Evolutionary conservation across 495 filamentous ascomycete genomes (phyloP), one percentile per base, ranked within the genome.

Genomic region (Neurospora intermedia): DNA sequence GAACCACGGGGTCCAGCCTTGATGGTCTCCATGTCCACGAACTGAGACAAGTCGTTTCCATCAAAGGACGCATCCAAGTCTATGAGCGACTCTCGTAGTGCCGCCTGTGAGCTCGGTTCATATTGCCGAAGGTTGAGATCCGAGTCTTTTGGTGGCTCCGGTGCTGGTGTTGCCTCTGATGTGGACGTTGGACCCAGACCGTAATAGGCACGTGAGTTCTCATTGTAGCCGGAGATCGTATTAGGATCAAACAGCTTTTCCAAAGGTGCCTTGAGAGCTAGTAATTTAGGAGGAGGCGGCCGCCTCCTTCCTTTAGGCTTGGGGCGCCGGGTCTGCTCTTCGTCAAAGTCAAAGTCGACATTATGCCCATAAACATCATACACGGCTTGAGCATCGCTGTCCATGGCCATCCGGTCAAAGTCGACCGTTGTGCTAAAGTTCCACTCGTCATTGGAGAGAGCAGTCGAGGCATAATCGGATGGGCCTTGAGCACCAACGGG

Each of bases 341-440:
- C 85, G 48, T 77, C 80, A 43, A 84, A 82, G 41, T 82, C 80
- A 70, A 86, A 84, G 70, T 84, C 83, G 35, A 87, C 82, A 54
- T 83, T 80, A 1, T 80, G 80, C 18, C 86, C 85, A 77, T 87
- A 86, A 20, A 84, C 86, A 73, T 88, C 84, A 73, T 80, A 80
- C 23, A 88, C 80, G 41, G 86, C 82, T 73, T 86, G 82, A 13
- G 83, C 78, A 75, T 83, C 81, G 62, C 83, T 82, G 72, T 84
- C 78, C 48, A 82, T 77, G 43, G 88, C 84, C 70, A 86, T 81
- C 72, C 89, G 86, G 77, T 96, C 91, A 78, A 97, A 97, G 11
- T 89, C 91, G 72, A 92, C 90, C 0, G 93, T 96, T 1, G 92
- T 94, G 78, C 92, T 94, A 77, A 97, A 97, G 76, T 95, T 97